Evolutionary conservation across 257 asterid genomes (phyloP).

Genomic region (Nicotiana benthamiana): DNA sequence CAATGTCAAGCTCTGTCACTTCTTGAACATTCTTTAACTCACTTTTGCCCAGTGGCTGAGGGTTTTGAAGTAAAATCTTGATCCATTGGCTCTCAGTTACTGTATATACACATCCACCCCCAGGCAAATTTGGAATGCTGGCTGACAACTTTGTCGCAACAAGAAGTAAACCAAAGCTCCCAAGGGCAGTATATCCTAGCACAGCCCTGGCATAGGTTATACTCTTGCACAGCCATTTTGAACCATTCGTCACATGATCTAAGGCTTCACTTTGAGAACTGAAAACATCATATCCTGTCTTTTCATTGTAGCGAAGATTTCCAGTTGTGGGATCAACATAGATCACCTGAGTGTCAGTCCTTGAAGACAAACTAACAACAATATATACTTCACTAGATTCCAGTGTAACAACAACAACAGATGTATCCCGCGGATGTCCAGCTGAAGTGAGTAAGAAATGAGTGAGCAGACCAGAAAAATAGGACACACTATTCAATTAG

Average conservation of each 20-base stretch:
- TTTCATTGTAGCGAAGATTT: slow-evolving; percentile 53
- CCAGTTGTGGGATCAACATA: slow-evolving; percentile 98
- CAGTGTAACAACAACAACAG: slow-evolving; percentile 69
- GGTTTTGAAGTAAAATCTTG: slow-evolving; percentile 74
- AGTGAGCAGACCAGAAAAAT: not conserved
- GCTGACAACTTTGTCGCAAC: slow-evolving; percentile 79
- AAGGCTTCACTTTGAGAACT: slow-evolving; percentile 78
- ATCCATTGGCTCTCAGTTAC: slow-evolving; percentile 95
- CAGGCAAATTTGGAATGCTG: slow-evolving; percentile 80
- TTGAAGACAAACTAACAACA: slow-evolving; percentile 63
- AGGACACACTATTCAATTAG: not conserved
- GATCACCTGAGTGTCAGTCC: slow-evolving; percentile 85
- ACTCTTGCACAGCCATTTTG: slow-evolving; percentile 67
- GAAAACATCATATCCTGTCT: slow-evolving; percentile 74
- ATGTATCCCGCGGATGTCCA: slow-evolving; percentile 57
- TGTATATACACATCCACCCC: slow-evolving; percentile 83
- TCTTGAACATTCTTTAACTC: slow-evolving; percentile 86
- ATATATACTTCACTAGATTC: slow-evolving; percentile 89
- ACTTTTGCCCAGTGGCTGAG: slow-evolving; percentile 84
- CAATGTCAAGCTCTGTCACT: slow-evolving; percentile 82
- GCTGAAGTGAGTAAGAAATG: slow-evolving; percentile 21
- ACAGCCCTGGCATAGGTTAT: slow-evolving; percentile 66
- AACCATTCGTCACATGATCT: slow-evolving; percentile 61
- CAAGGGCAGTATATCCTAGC: slow-evolving; percentile 89
- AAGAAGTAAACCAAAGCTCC: slow-evolving; percentile 64